Conservation (phyloP, 257 asterid species). For the Coffea eugenioides region DNA sequence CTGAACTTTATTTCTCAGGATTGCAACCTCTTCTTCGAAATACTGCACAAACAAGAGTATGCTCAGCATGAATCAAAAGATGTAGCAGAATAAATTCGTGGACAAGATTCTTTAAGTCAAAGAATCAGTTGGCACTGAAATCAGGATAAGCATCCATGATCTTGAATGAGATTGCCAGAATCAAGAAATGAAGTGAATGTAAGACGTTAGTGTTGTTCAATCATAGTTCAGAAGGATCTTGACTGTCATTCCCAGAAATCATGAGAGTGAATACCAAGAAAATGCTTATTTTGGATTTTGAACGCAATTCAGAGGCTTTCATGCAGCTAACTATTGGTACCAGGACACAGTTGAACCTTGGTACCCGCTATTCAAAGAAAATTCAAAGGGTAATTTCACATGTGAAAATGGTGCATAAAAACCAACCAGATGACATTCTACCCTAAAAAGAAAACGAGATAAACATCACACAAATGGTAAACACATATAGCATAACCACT, state of each 20-base stretch:
- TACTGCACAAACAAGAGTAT: constrained; percentile 28
- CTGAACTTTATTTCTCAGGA: constrained; percentile 33
- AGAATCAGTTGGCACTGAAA: neutral
- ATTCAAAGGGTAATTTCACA: too few species aligned
- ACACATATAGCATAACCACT: too few species aligned
- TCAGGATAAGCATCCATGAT: neutral
- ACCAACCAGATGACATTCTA: too few species aligned
- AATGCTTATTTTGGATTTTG: neutral
- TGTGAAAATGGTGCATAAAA: too few species aligned
- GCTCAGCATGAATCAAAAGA: neutral
- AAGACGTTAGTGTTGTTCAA: too few species aligned
- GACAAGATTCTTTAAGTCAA: neutral
- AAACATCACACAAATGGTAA: too few species aligned
- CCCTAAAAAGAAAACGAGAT: too few species aligned
- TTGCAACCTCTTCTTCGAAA: constrained; percentile 33
- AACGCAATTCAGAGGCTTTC: neutral
- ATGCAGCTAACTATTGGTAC: neutral
- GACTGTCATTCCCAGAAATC: neutral
- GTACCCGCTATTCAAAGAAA: too few species aligned
- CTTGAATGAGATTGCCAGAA: neutral
- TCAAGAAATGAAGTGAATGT: neutral
- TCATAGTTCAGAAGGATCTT: too few species aligned
- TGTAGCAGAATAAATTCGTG: neutral
- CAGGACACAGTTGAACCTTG: too few species aligned
- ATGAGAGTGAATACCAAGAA: neutral